Evolutionary conservation across 1,284 basidiomycete genomes (phyloP).

Genomic region (Cutaneotrichosporon mucoides): DNA sequence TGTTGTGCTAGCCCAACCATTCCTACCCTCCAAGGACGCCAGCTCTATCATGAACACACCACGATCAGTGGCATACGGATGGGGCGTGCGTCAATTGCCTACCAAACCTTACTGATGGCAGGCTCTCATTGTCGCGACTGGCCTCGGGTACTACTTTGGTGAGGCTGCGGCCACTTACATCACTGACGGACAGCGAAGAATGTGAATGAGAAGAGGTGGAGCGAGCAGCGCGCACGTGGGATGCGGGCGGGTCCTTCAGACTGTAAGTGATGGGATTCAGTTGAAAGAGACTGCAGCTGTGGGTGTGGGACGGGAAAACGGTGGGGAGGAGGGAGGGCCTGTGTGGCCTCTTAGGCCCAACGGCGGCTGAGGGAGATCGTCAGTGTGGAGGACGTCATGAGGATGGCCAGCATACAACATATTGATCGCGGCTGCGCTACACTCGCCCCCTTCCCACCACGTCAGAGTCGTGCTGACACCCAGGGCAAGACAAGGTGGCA

Average conservation of each 20-base stretch:
- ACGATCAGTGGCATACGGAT: slow-evolving; percentile 13
- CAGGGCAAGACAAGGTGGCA: slow-evolving; percentile 16
- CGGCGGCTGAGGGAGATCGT: too few relatives aligned
- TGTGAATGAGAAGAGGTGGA: slow-evolving; percentile 19
- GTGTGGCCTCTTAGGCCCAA: too few relatives aligned
- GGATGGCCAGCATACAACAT: too few relatives aligned
- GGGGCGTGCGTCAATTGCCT: slow-evolving; percentile 6
- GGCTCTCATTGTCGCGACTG: slow-evolving; percentile 52
- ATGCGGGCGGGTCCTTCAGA: slow-evolving; percentile 6
- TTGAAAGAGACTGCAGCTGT: not conserved
- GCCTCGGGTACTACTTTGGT: slow-evolving; percentile 51
- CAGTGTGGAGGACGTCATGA: too few relatives aligned
- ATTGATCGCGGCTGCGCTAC: too few relatives aligned
- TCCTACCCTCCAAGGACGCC: too few relatives aligned
- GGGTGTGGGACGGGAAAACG: not conserved
- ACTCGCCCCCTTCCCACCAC: too few relatives aligned
- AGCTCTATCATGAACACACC: slow-evolving; percentile 14
- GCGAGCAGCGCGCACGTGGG: slow-evolving; percentile 14
- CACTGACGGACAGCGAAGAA: slow-evolving; percentile 9
- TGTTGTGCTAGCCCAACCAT: not conserved
- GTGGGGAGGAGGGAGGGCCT: too few relatives aligned
- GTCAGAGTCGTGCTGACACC: too few relatives aligned
- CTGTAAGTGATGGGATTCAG: slow-evolving; percentile 7
- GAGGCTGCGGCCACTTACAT: not conserved
- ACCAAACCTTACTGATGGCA: slow-evolving; percentile 5